Percentiles rank a stretch among this genome's conserved stretches.
phyloP scores from a whole-genome alignment of 1,139 yeast species.

The Diutina neorugosa region DNA sequence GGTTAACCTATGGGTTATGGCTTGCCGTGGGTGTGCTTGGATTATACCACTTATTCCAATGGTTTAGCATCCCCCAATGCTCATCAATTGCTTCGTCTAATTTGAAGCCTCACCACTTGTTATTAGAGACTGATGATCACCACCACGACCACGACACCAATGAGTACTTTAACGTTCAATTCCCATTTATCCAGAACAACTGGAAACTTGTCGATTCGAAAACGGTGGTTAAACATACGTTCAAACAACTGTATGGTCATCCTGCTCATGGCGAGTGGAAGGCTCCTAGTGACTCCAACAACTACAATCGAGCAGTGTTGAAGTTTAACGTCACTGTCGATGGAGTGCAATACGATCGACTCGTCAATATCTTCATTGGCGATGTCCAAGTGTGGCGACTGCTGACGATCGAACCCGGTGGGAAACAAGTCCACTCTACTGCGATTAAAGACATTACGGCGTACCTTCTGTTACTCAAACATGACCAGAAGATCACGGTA shows the following conservation, averaged over 20 bases:
- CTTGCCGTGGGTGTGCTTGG: background rate
- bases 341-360: slow-evolving; percentile 69
- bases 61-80: background rate
- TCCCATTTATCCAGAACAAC: background rate
- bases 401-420: slow-evolving; percentile 72
- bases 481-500: slow-evolving; percentile 24
- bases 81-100: background rate
- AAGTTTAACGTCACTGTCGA: slow-evolving; percentile 44
- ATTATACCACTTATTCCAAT: background rate
- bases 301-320: slow-evolving; percentile 30
- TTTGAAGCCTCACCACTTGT: background rate
- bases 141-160: background rate
- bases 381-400: slow-evolving; percentile 75
- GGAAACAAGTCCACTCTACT: slow-evolving; percentile 30
- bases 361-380: slow-evolving; percentile 56
- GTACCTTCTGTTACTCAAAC: slow-evolving; percentile 39
- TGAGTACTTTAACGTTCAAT: background rate
- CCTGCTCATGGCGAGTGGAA: background rate
- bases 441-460: slow-evolving; percentile 54
- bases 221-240: background rate
- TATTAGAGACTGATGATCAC: background rate
- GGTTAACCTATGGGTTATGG: background rate
- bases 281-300: background rate
- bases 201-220: background rate
- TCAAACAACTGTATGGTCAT: background rate